Conservation (phyloP, 2,329 filamentous ascomycete species). For the Neofusicoccum kwambonambiense region DNA sequence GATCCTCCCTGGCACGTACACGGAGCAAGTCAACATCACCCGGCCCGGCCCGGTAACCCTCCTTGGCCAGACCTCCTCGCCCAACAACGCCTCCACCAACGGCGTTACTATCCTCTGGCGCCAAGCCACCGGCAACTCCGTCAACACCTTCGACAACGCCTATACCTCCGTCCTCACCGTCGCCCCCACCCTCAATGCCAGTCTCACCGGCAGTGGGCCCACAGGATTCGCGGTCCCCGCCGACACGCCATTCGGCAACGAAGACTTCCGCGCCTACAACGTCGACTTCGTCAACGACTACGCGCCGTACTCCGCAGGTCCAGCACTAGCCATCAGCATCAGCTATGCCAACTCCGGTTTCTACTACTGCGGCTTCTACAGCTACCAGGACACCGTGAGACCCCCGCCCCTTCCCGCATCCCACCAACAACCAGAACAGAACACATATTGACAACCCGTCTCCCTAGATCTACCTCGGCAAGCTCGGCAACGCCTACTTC, state of each 20-base stretch:
- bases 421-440: neutral
- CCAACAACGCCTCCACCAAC: conserved; percentile 49
- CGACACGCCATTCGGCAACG: conserved; percentile 62
- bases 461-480: conserved; percentile 60
- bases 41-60: conserved; percentile 60
- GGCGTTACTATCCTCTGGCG: conserved; percentile 59
- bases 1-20: conserved; percentile 60
- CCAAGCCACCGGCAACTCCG: conserved; percentile 49
- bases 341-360: conserved; percentile 66
- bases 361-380: conserved; percentile 65
- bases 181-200: conserved; percentile 62
- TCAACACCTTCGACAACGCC: conserved; percentile 57
- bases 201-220: conserved; percentile 60
- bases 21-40: conserved; percentile 65
- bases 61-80: conserved; percentile 54
- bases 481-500: conserved; percentile 66
- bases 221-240: conserved; percentile 61
- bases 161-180: conserved; percentile 62
- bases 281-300: conserved; percentile 64
- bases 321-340: conserved; percentile 59
- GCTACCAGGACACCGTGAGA: conserved; percentile 64
- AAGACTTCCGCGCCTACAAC: conserved; percentile 65
- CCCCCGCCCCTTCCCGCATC: neutral
- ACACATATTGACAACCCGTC: neutral
- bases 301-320: conserved; percentile 53